phyloP scores from a whole-genome alignment of 2,329 filamentous ascomycete species.

The Fusarium pseudoanthophilum region DNA sequence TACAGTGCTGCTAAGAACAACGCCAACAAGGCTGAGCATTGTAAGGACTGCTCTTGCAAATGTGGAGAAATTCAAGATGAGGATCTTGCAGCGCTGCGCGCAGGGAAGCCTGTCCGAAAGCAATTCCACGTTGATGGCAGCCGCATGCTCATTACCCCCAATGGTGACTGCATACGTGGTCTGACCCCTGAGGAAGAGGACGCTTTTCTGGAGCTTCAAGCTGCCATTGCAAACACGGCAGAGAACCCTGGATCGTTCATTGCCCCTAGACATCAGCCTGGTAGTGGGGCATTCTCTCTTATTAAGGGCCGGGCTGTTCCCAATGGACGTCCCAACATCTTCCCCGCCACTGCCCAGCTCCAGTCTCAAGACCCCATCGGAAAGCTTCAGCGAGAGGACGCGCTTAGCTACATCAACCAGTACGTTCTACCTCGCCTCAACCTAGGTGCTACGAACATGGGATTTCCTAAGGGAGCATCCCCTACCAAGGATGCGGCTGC shows the following conservation, averaged over 20 bases:
- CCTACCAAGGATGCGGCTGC: constrained; percentile 58
- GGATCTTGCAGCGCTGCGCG: constrained; percentile 65
- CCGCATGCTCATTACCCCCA: constrained; percentile 78
- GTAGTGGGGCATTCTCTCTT: constrained; percentile 67
- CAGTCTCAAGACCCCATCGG: constrained; percentile 67
- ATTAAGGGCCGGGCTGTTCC: constrained; percentile 73
- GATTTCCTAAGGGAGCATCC: constrained; percentile 51
- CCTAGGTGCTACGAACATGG: constrained; percentile 60
- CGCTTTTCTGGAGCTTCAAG: constrained; percentile 75
- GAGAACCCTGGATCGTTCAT: constrained; percentile 66
- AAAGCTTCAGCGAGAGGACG: constrained; percentile 74
- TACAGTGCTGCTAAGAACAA: constrained; percentile 31
- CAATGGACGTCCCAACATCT: constrained; percentile 71
- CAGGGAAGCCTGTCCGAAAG: constrained; percentile 69
- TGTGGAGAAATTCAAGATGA: constrained; percentile 56
- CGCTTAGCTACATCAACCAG: constrained; percentile 75
- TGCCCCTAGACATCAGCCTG: constrained; percentile 64
- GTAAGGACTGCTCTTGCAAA: constrained; percentile 53
- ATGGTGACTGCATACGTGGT: constrained; percentile 80
- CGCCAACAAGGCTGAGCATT: constrained; percentile 45
- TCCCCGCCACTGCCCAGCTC: constrained; percentile 60
- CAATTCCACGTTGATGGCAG: constrained; percentile 67
- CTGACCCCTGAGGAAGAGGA: constrained; percentile 75
- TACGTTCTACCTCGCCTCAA: constrained; percentile 71
- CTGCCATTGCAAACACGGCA: constrained; percentile 61